Conservation (phyloP, 352 stramenopile species). For the Globisporangium iwayamae region DNA sequence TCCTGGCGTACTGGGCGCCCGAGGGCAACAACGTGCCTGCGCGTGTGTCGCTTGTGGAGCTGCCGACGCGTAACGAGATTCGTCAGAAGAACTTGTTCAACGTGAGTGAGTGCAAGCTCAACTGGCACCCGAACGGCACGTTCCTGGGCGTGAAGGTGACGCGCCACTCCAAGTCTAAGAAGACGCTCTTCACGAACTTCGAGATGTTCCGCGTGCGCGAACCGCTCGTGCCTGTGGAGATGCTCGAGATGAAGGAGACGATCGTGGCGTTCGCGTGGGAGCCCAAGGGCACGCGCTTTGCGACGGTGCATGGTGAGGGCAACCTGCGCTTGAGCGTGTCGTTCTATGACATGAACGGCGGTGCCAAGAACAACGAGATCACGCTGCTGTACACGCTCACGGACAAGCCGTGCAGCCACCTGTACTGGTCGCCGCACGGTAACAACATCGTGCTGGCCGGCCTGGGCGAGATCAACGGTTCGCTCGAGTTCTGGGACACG, state of each 20-base stretch:
- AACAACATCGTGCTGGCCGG: slow-evolving; percentile 94
- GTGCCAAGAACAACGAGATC: slow-evolving; percentile 83
- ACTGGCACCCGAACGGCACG: slow-evolving; percentile 96
- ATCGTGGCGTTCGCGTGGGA: slow-evolving; percentile 97
- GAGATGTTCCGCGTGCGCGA: slow-evolving; percentile 97
- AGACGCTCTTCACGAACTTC: slow-evolving; percentile 99
- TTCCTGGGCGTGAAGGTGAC: slow-evolving; percentile 91
- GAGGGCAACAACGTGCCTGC: slow-evolving; percentile 94
- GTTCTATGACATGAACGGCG: slow-evolving; percentile 95
- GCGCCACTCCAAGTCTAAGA: slow-evolving; percentile 92
- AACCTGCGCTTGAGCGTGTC: slow-evolving; percentile 91
- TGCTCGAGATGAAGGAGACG: slow-evolving; percentile 96
- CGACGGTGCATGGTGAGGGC: slow-evolving; percentile 94
- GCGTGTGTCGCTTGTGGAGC: slow-evolving; percentile 95
- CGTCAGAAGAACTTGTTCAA: slow-evolving; percentile 99
- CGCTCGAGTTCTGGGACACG: slow-evolving; percentile 98
- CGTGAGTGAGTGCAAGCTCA: slow-evolving; percentile 92
- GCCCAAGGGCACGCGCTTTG: slow-evolving; percentile 94
- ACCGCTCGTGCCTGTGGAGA: slow-evolving; percentile 95
- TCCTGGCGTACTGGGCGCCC: slow-evolving; percentile 96
- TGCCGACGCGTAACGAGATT: slow-evolving; percentile 93
- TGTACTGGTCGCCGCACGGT: slow-evolving; percentile 96
- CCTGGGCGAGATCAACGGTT: slow-evolving; percentile 93
- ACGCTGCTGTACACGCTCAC: slow-evolving; percentile 94
- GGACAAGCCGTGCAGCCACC: slow-evolving; percentile 93